phyloP scores from a whole-genome alignment of 768 basidiomycete species.

The Trametes punicea region DNA sequence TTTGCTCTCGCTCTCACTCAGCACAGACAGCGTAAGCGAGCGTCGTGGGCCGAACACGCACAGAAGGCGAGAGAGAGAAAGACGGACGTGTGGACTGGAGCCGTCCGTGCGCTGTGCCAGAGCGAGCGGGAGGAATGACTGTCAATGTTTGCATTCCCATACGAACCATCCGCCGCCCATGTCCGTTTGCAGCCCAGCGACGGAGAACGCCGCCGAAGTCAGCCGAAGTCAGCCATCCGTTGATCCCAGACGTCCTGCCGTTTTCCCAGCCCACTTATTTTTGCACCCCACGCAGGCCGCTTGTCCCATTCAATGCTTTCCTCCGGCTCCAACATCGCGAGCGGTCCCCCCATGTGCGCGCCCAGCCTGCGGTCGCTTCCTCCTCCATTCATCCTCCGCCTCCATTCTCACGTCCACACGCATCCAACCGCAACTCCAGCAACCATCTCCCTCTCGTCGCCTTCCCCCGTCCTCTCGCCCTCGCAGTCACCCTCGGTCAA shows the following conservation, averaged over 20 bases:
- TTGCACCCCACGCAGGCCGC: background rate
- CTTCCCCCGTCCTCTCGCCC: too few species aligned
- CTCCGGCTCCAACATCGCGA: background rate
- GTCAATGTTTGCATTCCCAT: too few species aligned
- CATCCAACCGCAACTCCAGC: background rate
- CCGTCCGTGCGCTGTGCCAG: too few species aligned
- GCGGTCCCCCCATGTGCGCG: slow-evolving; percentile 4
- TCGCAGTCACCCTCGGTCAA: background rate
- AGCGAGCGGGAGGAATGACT: too few species aligned
- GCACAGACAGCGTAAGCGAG: too few species aligned
- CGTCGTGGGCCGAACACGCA: too few species aligned
- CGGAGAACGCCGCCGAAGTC: too few species aligned
- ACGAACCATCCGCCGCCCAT: too few species aligned
- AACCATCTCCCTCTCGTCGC: background rate
- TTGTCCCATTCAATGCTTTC: background rate
- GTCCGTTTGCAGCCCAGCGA: background rate
- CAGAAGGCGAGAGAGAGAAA: too few species aligned
- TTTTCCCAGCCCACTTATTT: slow-evolving; percentile 2
- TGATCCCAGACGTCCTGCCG: background rate
- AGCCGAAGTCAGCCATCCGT: background rate
- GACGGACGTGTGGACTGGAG: too few species aligned
- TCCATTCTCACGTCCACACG: slow-evolving; percentile 6
- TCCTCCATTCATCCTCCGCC: background rate
- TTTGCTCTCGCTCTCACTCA: too few species aligned
- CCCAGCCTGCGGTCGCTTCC: background rate